Evolutionary conservation across 2,329 filamentous ascomycete species (phyloP), one percentile per base, ranked within the genome.

Genomic region (Moelleriella libera): DNA sequence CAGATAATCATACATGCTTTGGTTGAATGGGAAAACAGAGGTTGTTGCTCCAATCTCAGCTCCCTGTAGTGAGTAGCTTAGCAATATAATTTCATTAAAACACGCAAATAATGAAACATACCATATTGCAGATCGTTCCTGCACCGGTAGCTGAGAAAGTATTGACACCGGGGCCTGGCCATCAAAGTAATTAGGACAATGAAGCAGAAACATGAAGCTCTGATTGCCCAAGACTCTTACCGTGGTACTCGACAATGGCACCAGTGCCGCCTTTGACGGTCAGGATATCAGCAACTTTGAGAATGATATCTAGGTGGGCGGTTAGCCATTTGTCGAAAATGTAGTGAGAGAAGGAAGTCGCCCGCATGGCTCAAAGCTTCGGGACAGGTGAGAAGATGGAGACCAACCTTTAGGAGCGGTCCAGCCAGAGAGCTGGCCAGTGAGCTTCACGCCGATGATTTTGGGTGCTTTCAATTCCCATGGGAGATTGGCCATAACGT

Each of bases 381-480:
- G 11, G 14, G 9, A n/a, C 10, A 11, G 14, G 40, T 41, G 11
- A 21, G 21, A 21, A 21, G 21, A 8, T 40, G 32, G 21, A 34
- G 34, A 54, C 75, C 57, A 72, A 88, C 84, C 87, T 76, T 98
- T 97, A 48, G 92, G 87, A 48, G 89, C 68, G 56, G 88, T 85
- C 92, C 92, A 98, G 68, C 90, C 90, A 60, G 76, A 85, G 62
- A 98, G 63, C 67, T 87, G 59, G 57, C 92, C 92, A 57, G 89
- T 96, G 50, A 98, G 83, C 72, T 86, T 94, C 48, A 98, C 84
- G 79, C 92, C 92, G 63, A 97, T 94, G 52, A 95, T 74, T 72
- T 96, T 96, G 53, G 92, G 92, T 51, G 92, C 90, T 79, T 97
- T 97, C 60, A 98, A 73, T 69, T 98, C 92, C 92, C 92, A 97